A percentile compares a stretch with the other conserved stretches of the same genome.
Evolutionary conservation across 345 rosid species (phyloP).

Genomic region (Eucalyptus fibrosa): DNA sequence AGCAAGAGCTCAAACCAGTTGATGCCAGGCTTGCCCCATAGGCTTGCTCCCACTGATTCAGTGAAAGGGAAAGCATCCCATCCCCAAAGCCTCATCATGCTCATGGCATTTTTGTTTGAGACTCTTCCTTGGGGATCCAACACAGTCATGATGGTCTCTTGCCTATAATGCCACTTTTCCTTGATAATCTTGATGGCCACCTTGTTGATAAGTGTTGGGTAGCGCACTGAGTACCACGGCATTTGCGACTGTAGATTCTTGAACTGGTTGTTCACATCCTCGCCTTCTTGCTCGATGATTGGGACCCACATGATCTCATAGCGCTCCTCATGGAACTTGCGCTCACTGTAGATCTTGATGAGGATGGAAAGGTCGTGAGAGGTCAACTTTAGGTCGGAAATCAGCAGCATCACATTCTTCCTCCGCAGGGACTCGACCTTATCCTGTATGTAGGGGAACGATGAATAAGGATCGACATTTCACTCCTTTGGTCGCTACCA

Average conservation of each 20-base stretch:
- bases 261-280: not conserved
- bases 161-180: conserved; percentile 7
- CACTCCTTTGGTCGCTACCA: not conserved
- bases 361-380: conserved; percentile 4
- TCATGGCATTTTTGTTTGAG: conserved; percentile 1
- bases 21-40: not conserved
- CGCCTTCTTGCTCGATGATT: not conserved
- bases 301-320: conserved; percentile 21
- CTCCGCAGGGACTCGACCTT: conserved; percentile 6
- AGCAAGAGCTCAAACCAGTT: not conserved
- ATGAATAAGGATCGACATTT: not conserved
- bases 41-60: not conserved
- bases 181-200: conserved; percentile 1
- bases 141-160: not conserved
- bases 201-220: not conserved
- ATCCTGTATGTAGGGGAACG: not conserved
- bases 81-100: conserved; percentile 7
- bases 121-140: conserved; percentile 1
- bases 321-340: not conserved
- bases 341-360: conserved; percentile 2
- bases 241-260: not conserved
- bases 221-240: conserved; percentile 5
- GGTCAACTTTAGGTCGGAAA: conserved; percentile 6
- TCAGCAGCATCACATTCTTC: conserved; percentile 10
- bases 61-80: conserved; percentile 7